Base-by-base conservation (phyloP, 1,139 yeast genomes). In the Tardiomyces blankii region DNA sequence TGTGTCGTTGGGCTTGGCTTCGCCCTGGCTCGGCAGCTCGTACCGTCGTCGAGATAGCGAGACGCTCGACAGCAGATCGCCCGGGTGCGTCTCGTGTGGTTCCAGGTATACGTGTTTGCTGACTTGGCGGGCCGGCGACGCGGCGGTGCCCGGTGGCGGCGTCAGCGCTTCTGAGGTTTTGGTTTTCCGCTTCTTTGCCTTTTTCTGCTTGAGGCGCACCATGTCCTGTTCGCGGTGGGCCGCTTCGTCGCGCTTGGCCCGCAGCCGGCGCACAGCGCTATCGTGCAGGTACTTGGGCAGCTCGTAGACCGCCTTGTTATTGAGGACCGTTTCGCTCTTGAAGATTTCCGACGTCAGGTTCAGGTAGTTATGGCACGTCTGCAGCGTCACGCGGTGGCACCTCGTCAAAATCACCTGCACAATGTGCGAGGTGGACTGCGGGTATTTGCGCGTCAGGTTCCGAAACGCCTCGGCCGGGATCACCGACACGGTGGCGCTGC, bases 381-480 rank as follows among this genome's bases (percentile, higher is more conserved):
- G 91, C 65, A 89, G 80, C 0, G 97, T 89, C 6, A 91, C 96
- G 55, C 94, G 76, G 61, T 87, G 87, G 48, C 91, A 71, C 51
- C 95, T 75, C 1, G 95, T 82, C 51, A 89, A 69, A 16, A 91
- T 87, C 77, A 91, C 88, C 53, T 94, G 95, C 8, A 91, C 93
- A 42, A 91, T 89, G 62, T 89, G 96, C 0, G 96, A 85, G 0
- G 96, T 82, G 0, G 96, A 86, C 53, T 84, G 78, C 7, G 98
- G 97, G 59, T 81, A 86, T 55, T 81, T 85, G 38, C 69, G 60
- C 13, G 86, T 83, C 42, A 91, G 74, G 47, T 84, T 70, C 46
- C 77, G 74, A 56, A 91, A 91, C 0, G 97, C 87, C 48, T 78
- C 79, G 1, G 81, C 78, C 0, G 98, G 98, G 14, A 91, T 88